Conservation (phyloP, 305 asterid genomes). For the Solanum chacoense region DNA sequence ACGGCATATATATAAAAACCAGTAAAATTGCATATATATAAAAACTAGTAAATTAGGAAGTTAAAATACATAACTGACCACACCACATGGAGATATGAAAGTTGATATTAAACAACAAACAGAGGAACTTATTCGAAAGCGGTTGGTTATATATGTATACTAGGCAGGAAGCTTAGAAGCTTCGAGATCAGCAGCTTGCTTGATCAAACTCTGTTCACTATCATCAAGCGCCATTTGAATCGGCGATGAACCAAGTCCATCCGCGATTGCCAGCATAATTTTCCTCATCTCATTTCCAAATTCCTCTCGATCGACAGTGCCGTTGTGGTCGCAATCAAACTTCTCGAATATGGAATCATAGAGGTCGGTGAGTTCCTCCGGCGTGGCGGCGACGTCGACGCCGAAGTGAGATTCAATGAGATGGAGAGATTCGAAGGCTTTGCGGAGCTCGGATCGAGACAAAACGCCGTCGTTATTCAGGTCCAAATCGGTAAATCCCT, state of each 20-base stretch:
- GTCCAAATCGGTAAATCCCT: slow-evolving; percentile 54
- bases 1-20: neutral
- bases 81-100: neutral
- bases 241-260: slow-evolving; percentile 72
- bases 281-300: slow-evolving; percentile 59
- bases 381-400: slow-evolving; percentile 50
- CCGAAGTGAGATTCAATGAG: slow-evolving; percentile 80
- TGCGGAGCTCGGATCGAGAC: slow-evolving; percentile 77
- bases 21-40: neutral
- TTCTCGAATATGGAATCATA: slow-evolving; percentile 74
- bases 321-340: slow-evolving; percentile 61
- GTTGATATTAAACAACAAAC: neutral
- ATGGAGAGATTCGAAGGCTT: slow-evolving; percentile 70
- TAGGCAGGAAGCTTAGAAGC: slow-evolving; percentile 45
- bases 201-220: slow-evolving; percentile 38
- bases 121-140: neutral
- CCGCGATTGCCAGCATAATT: slow-evolving; percentile 74
- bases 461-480: slow-evolving; percentile 78
- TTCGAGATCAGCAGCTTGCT: slow-evolving; percentile 86
- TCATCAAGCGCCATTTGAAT: slow-evolving; percentile 94
- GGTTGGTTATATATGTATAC: neutral
- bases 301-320: slow-evolving; percentile 54
- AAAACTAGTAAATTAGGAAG: neutral
- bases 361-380: slow-evolving; percentile 69
- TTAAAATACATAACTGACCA: neutral